Conservation (phyloP, 2,329 filamentous ascomycete species). For the Plectosphaerella sp. region DNA sequence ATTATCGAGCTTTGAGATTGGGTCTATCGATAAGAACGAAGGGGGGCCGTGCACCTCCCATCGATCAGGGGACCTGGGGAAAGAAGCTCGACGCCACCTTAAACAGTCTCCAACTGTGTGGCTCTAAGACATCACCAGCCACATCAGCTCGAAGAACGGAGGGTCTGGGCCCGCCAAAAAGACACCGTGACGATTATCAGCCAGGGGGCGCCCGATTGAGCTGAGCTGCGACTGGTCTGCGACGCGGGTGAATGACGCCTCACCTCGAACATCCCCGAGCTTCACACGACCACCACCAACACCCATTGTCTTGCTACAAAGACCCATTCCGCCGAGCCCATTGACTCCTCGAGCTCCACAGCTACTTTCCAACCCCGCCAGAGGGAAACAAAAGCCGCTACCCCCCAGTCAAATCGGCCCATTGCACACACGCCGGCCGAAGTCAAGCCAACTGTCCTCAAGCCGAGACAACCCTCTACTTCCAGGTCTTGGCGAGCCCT, state of each 20-base stretch:
- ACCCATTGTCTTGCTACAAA: background rate
- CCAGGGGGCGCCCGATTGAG: too few relatives aligned
- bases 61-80: too few relatives aligned
- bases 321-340: background rate
- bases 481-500: conserved; percentile 8
- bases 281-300: background rate
- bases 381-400: background rate
- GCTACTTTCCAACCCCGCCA: background rate
- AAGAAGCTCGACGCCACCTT: too few relatives aligned
- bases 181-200: background rate
- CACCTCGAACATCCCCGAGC: background rate
- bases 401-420: background rate
- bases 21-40: too few relatives aligned
- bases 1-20: background rate
- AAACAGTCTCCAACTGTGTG: too few relatives aligned
- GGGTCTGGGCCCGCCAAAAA: background rate
- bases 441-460: conserved; percentile 21
- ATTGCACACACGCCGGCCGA: background rate
- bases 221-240: too few relatives aligned
- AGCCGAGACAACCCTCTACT: conserved; percentile 8
- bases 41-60: too few relatives aligned
- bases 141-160: too few relatives aligned
- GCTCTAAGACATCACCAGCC: too few relatives aligned
- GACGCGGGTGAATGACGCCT: too few relatives aligned
- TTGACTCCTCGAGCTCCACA: background rate